Evolutionary conservation across 2,329 filamentous ascomycete species (phyloP), one percentile per base, ranked within the genome.

Genomic region (Helotiales sp.): DNA sequence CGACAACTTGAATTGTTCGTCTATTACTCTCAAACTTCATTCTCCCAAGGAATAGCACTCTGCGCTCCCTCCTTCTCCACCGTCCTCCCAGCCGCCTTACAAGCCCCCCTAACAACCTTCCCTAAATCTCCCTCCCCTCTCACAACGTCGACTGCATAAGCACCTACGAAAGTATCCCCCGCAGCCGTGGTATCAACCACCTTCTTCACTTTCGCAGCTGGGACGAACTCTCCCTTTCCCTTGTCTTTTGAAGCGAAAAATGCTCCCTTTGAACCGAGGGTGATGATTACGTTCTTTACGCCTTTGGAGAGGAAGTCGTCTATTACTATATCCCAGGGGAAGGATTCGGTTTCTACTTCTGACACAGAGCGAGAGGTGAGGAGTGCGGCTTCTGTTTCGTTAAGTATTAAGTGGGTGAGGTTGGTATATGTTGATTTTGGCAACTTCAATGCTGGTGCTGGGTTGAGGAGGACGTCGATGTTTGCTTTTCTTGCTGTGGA

Each of bases 111-210:
- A 47, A 89, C 81, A 0, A 88, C 85, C 17, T 76, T 70, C 17
- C 73, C 69, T 12, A 76, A 71, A 25, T 73, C 73, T 2, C 42
- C 40, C 15, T 34, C 59, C 7, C 52, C 55, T 33, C 56, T 62
- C 5, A 90, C 90, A 29, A 88, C 81, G 57, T 86, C 83, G 25
- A 95, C 83, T 2, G 91, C 89, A 72, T 96, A 96, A 22, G 85
- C 89, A 1, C 95, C 93, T 5, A 96, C 90, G 75, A 97, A 97
- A 0, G 93, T 97, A 72, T 98, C 93, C 0, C 93, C 93, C 5
- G 95, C 95, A 1, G 89, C 93, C 7, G 93, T 98, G 1, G 93
- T 98, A 72, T 98, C 93, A 4, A 97, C 85, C 1, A 98, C 93
- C 56, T 81, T 75, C 3, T 72, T 75, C 17, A 91, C 88, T 73